phyloP scores from a whole-genome alignment of 2,329 filamentous ascomycete species.

The Fusarium abutilonis region DNA sequence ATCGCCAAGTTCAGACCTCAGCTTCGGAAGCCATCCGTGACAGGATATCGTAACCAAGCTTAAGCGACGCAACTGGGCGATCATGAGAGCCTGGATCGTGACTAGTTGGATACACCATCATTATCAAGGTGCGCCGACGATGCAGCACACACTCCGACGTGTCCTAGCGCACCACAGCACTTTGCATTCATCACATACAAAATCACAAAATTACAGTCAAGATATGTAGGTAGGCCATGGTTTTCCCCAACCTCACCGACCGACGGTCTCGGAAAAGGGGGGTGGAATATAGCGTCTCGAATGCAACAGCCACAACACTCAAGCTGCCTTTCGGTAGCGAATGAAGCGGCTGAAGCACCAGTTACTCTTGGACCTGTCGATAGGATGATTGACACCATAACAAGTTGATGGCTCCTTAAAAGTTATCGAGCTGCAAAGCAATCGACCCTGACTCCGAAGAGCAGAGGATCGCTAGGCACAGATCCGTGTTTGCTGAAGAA shows the following conservation, averaged over 20 bases:
- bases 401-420: slow-evolving; percentile 77
- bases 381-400: slow-evolving; percentile 87
- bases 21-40: slow-evolving; percentile 5
- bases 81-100: not conserved
- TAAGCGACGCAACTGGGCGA: not conserved
- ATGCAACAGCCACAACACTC: slow-evolving; percentile 70
- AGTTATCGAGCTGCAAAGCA: slow-evolving; percentile 85
- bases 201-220: not conserved
- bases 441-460: slow-evolving; percentile 71
- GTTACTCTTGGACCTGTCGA: slow-evolving; percentile 95
- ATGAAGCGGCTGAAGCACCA: slow-evolving; percentile 69
- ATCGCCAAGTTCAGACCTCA: slow-evolving; percentile 13
- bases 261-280: slow-evolving; percentile 91
- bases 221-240: slow-evolving; percentile 79
- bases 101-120: not conserved
- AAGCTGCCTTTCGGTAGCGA: slow-evolving; percentile 68
- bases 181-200: slow-evolving; percentile 3
- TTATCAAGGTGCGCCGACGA: not conserved
- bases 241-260: slow-evolving; percentile 90
- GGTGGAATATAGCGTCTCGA: slow-evolving; percentile 85
- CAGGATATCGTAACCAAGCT: not conserved
- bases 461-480: slow-evolving; percentile 86
- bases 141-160: not conserved
- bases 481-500: slow-evolving; percentile 69
- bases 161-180: not conserved